A percentile compares a stretch with the other conserved stretches of the same genome.
Conservation (phyloP, 768 basidiomycete genomes). For the Tylopilus plumbeoviolaceoides region DNA sequence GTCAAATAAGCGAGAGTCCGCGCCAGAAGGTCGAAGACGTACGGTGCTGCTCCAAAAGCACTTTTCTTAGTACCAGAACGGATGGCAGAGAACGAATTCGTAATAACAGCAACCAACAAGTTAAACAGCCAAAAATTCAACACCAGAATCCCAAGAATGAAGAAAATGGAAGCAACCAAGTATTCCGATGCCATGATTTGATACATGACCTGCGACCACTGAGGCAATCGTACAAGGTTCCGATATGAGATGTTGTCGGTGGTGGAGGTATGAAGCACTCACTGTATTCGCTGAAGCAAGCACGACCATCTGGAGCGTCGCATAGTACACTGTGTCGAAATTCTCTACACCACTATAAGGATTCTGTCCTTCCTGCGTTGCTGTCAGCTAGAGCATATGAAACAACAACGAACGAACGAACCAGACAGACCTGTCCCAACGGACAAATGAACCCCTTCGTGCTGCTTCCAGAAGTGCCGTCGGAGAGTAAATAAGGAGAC, state of each 20-base stretch:
- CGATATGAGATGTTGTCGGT: not conserved
- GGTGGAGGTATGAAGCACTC: slow-evolving; percentile 24
- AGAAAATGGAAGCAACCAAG: slow-evolving; percentile 83
- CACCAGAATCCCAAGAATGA: slow-evolving; percentile 77
- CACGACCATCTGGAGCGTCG: slow-evolving; percentile 80
- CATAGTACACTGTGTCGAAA: slow-evolving; percentile 85
- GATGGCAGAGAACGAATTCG: slow-evolving; percentile 87
- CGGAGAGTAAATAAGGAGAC: slow-evolving; percentile 38
- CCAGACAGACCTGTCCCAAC: slow-evolving; percentile 77
- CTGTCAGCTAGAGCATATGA: not conserved
- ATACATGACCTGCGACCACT: slow-evolving; percentile 89
- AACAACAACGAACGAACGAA: slow-evolving; percentile 27
- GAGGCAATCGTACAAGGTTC: not conserved
- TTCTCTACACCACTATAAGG: slow-evolving; percentile 63
- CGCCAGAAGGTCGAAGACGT: slow-evolving; percentile 1
- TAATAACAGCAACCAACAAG: slow-evolving; percentile 93
- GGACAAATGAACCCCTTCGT: slow-evolving; percentile 91
- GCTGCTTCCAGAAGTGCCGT: slow-evolving; percentile 35
- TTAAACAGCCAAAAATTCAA: slow-evolving; percentile 95
- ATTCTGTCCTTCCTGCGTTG: slow-evolving; percentile 56
- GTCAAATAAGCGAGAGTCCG: not conserved
- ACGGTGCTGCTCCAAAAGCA: slow-evolving; percentile 77
- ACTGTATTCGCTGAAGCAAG: slow-evolving; percentile 78
- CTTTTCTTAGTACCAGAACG: slow-evolving; percentile 82
- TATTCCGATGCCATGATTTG: slow-evolving; percentile 85